Conservation (phyloP, 768 basidiomycete species). For the Glaciozyma antarctica region DNA sequence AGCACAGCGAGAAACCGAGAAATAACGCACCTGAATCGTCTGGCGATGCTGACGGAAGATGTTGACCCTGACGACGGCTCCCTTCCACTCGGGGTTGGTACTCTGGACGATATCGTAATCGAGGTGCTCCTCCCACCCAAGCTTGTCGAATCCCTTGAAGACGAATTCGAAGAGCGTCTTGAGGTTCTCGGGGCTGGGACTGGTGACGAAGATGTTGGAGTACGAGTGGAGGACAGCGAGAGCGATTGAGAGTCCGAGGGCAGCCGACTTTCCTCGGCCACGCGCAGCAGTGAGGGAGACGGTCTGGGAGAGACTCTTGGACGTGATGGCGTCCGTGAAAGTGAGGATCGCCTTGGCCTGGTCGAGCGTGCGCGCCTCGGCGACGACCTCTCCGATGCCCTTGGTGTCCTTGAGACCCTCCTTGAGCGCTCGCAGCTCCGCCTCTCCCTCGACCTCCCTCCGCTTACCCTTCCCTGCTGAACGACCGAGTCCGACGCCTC, state of each 20-base stretch:
- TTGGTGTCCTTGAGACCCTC: slow-evolving; percentile 69
- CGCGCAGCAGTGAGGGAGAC: slow-evolving; percentile 89
- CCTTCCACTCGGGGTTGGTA: slow-evolving; percentile 87
- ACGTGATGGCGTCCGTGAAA: slow-evolving; percentile 81
- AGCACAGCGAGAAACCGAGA: not conserved
- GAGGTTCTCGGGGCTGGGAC: slow-evolving; percentile 93
- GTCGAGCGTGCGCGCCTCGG: slow-evolving; percentile 81
- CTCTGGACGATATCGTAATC: slow-evolving; percentile 97
- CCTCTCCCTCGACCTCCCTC: slow-evolving; percentile 44
- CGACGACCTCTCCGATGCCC: slow-evolving; percentile 78
- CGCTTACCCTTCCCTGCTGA: slow-evolving; percentile 40
- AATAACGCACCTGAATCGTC: slow-evolving; percentile 69
- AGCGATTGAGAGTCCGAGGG: slow-evolving; percentile 87
- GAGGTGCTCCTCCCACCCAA: slow-evolving; percentile 94
- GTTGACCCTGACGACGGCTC: slow-evolving; percentile 91
- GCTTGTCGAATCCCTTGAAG: slow-evolving; percentile 86
- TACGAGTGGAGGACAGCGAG: slow-evolving; percentile 88
- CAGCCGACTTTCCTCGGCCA: slow-evolving; percentile 93
- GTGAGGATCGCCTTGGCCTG: slow-evolving; percentile 87
- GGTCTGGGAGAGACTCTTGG: slow-evolving; percentile 82
- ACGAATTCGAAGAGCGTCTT: slow-evolving; percentile 97
- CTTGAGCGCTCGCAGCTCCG: slow-evolving; percentile 65
- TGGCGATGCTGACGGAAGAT: slow-evolving; percentile 86
- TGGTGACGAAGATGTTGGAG: slow-evolving; percentile 95
- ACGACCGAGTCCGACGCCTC: slow-evolving; percentile 22